Percentiles rank a stretch among this genome's conserved stretches.
Evolutionary conservation across 352 stramenopile species (phyloP).

Genomic region (Phytophthora parvispora): DNA sequence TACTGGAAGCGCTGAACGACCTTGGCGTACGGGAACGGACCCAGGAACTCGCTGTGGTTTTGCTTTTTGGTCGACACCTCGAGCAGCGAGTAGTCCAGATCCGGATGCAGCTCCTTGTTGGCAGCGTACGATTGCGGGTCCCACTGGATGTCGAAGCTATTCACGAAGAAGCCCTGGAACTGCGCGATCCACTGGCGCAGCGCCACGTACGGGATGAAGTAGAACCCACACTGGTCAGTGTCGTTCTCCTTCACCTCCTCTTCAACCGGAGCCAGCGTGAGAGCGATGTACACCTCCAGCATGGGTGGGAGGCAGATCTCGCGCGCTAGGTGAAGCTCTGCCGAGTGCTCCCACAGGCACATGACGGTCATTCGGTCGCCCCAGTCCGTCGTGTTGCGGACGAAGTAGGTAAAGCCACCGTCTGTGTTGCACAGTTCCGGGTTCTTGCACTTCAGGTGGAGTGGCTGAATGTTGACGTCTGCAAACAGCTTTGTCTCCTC

Average conservation of each 20-base stretch:
- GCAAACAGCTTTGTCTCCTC: conserved; percentile 78
- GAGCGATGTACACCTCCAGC: conserved; percentile 76
- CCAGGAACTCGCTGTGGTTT: conserved; percentile 80
- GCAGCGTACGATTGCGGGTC: conserved; percentile 71
- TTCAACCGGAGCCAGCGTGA: conserved; percentile 58
- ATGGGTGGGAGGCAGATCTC: conserved; percentile 82
- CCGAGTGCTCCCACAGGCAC: conserved; percentile 86
- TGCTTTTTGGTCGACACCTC: conserved; percentile 73
- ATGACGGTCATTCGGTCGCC: conserved; percentile 87
- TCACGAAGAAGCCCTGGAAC: conserved; percentile 87
- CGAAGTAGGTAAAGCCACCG: conserved; percentile 78
- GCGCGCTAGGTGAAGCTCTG: conserved; percentile 45
- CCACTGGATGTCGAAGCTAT: conserved; percentile 85
- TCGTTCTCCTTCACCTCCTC: conserved; percentile 80
- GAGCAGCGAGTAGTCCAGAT: conserved; percentile 77
- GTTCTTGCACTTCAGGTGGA: conserved; percentile 76
- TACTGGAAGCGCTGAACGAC: conserved; percentile 58
- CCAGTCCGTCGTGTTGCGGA: conserved; percentile 85
- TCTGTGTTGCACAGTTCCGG: conserved; percentile 60
- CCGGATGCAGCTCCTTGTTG: conserved; percentile 58
- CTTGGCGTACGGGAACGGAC: conserved; percentile 77
- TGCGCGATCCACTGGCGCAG: conserved; percentile 82
- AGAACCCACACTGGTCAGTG: conserved; percentile 82
- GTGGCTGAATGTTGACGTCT: conserved; percentile 76
- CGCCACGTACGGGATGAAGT: conserved; percentile 87